Percentiles rank a stretch among this genome's conserved stretches.
Evolutionary conservation across 2,329 filamentous ascomycete species (phyloP).

Genomic region (Sporothrix variecibatus): DNA sequence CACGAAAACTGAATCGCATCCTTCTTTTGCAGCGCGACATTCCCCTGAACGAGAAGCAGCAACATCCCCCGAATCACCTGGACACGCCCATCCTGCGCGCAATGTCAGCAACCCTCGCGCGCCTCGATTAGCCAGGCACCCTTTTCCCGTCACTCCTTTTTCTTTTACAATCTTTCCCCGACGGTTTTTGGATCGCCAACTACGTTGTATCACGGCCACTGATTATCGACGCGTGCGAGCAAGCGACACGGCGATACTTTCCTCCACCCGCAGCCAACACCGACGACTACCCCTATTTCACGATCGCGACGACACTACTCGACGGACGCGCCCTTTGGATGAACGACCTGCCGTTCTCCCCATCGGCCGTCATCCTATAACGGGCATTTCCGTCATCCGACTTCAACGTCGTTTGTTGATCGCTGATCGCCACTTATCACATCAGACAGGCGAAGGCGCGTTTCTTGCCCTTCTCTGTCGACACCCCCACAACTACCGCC

Average conservation of each 20-base stretch:
- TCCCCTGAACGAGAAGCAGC: neutral
- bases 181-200: neutral
- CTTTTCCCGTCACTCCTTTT: neutral
- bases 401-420: neutral
- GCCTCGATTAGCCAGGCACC: slow-evolving; percentile 17
- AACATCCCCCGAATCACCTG: neutral
- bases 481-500: slow-evolving; percentile 31
- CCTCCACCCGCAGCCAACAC: too few relatives aligned
- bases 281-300: neutral
- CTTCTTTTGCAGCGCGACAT: neutral
- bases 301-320: neutral
- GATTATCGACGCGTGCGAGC: neutral
- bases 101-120: slow-evolving; percentile 16
- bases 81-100: neutral
- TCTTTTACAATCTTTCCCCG: neutral
- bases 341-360: neutral
- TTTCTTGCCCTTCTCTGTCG: slow-evolving; percentile 1
- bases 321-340: neutral
- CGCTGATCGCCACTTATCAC: neutral
- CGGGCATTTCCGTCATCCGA: neutral
- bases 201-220: neutral
- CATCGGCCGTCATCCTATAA: slow-evolving; percentile 2
- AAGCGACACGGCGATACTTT: neutral
- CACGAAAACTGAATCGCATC: neutral
- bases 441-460: neutral